A percentile compares a stretch with the other conserved stretches of the same genome.
These are phyloP conservation scores for Plectosphaerella plurivora DNA, from an alignment of 2,329 filamentous ascomycete genomes.

Conservation along the genomic window DNA sequence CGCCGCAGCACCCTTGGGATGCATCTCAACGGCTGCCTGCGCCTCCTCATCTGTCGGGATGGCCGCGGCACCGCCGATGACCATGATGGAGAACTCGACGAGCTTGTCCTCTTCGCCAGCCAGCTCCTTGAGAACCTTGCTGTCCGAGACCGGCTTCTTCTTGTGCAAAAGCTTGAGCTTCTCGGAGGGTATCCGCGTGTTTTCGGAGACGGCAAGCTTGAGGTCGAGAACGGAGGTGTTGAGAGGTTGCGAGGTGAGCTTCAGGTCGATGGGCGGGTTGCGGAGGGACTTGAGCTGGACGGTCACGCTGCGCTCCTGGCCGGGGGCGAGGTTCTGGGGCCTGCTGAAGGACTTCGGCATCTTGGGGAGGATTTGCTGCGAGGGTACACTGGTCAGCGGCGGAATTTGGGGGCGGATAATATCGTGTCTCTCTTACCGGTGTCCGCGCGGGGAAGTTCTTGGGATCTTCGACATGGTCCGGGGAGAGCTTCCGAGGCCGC, in stretches of 20 bases:
- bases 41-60: slow-evolving; percentile 23
- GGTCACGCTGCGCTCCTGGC: slow-evolving; percentile 46
- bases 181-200: slow-evolving; percentile 60
- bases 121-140: slow-evolving; percentile 72
- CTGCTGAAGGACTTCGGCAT: slow-evolving; percentile 55
- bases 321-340: slow-evolving; percentile 42
- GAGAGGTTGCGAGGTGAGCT: slow-evolving; percentile 56
- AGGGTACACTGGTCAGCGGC: neutral
- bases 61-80: slow-evolving; percentile 65
- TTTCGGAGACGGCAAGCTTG: slow-evolving; percentile 62
- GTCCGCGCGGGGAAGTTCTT: slow-evolving; percentile 70
- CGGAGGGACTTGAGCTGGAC: slow-evolving; percentile 72
- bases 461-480: slow-evolving; percentile 87
- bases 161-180: slow-evolving; percentile 84
- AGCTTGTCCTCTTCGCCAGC: slow-evolving; percentile 49
- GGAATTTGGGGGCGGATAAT: slow-evolving; percentile 2
- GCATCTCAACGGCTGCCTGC: slow-evolving; percentile 11
- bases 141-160: slow-evolving; percentile 80
- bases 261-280: slow-evolving; percentile 66
- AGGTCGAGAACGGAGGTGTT: slow-evolving; percentile 75
- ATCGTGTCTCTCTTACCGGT: slow-evolving; percentile 54
- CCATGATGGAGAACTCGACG: slow-evolving; percentile 82
- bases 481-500: slow-evolving; percentile 73
- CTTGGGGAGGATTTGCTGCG: slow-evolving; percentile 67
- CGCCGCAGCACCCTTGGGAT: slow-evolving; percentile 37